Base-by-base conservation (phyloP, 73 alveolate species). In the Halteria grandinella region DNA sequence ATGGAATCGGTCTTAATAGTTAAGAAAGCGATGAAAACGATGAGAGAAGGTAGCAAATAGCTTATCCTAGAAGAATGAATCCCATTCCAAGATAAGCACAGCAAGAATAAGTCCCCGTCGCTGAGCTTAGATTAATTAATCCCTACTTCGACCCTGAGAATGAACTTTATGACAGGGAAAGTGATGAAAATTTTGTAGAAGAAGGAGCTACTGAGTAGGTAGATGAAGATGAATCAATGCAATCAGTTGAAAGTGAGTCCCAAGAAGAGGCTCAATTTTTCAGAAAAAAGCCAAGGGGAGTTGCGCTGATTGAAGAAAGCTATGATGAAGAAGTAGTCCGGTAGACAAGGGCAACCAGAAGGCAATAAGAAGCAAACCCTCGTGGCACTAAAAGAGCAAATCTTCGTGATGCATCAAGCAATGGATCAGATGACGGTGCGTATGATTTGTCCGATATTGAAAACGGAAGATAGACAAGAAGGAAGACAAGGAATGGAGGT, bases 161-260 rank as follows among this genome's bases (percentile, higher is more conserved):
- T 54, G 64, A 63, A 8, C 23, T 53, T 15, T 73, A 73, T 31
- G 85, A 73, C 41, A 73, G 85, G 40, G 85, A 52, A 1, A 54
- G 76, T 23, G 85, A 73, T 37, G 85, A 73, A 40, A 53, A 73
- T 23, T 73, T 48, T 34, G 47, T 27, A 5, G n/a, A n/a, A n/a
- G n/a, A n/a, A n/a, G n/a, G n/a, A n/a, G n/a, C n/a, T n/a, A n/a
- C n/a, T n/a, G n/a, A n/a, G n/a, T n/a, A n/a, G 25, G 40, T n/a
- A 28, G 45, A 70, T 1, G 21, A 52, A 36, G 17, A 49, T 58
- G 25, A 21, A 49, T 15, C 34, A 52, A 31, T 23, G 40, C 25
- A 7, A 50, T n/a, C 12, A 50, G 18, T 52, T 24, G 6, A 62
- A 27, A 39, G 12, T 51, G 28, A 29, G 25, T 1, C 14, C 15